These are phyloP conservation scores for Talaromyces amestolkiae DNA, from an alignment of 2,329 filamentous ascomycete genomes.

Conservation along the genomic window DNA sequence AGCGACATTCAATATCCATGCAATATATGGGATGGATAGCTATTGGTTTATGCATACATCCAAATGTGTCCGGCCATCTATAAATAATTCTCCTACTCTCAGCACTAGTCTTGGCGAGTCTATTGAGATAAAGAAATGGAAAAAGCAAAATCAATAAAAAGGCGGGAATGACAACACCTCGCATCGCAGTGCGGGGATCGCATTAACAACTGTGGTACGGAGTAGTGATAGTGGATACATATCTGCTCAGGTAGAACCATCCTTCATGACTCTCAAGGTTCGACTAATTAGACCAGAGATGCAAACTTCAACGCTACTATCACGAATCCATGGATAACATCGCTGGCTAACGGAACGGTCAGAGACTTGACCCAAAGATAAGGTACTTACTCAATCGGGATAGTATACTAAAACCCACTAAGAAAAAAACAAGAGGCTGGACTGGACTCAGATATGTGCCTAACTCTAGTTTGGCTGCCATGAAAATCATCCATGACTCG, in stretches of 20 bases:
- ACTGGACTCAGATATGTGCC: background rate
- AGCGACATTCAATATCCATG: background rate
- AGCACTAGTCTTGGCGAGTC: background rate
- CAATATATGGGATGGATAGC: background rate
- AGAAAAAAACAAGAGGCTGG: background rate
- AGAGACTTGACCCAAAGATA: background rate
- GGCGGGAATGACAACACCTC: slow-evolving; percentile 15
- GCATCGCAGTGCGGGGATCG: slow-evolving; percentile 11
- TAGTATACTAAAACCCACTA: slow-evolving; percentile 1
- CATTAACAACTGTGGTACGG: background rate
- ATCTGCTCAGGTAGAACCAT: background rate
- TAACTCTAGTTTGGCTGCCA: slow-evolving; percentile 5
- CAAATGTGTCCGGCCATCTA: background rate
- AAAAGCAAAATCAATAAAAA: slow-evolving; percentile 11
- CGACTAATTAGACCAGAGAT: background rate
- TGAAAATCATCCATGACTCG: background rate
- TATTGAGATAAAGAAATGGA: slow-evolving; percentile 6
- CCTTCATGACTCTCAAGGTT: background rate
- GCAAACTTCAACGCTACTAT: background rate
- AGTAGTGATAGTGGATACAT: background rate
- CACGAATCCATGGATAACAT: background rate
- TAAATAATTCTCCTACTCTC: background rate
- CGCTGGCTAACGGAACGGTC: background rate
- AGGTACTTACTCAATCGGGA: slow-evolving; percentile 9
- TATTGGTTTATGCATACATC: background rate